These are phyloP conservation scores for Tricholoma matsutake DNA, from an alignment of 768 basidiomycete species.

Conservation along the genomic window DNA sequence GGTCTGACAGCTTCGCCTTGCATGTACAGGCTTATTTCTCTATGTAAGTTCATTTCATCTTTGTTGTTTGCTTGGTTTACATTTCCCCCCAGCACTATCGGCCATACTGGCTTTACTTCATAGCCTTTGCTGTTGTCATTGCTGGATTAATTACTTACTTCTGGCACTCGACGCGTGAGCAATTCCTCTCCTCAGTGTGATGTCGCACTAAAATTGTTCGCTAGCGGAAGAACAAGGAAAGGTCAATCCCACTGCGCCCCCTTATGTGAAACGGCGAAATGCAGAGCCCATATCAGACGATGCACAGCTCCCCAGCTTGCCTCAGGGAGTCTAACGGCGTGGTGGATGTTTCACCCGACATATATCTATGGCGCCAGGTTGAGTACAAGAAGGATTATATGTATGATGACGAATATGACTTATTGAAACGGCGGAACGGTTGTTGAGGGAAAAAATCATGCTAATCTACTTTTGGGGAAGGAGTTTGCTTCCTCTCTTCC, in stretches of 20 bases:
- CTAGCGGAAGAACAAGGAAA: constrained; percentile 24
- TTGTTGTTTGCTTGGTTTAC: background rate
- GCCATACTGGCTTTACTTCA: constrained; percentile 89
- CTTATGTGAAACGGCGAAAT: constrained; percentile 20
- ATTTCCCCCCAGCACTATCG: constrained; percentile 55
- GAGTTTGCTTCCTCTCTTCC: constrained; percentile 25
- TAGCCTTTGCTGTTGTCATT: constrained; percentile 69
- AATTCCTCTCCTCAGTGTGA: background rate
- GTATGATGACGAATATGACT: background rate
- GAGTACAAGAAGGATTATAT: background rate
- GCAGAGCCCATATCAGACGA: background rate
- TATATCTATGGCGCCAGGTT: background rate
- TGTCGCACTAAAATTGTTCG: constrained; percentile 1
- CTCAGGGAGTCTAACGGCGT: background rate
- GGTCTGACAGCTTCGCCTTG: constrained; percentile 1
- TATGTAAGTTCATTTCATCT: constrained; percentile 32
- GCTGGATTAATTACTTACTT: constrained; percentile 79
- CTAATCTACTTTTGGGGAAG: constrained; percentile 27
- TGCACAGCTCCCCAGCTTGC: background rate
- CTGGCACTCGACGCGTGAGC: constrained; percentile 81
- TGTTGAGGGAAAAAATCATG: background rate
- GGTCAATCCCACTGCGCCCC: constrained; percentile 17
- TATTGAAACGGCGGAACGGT: background rate
- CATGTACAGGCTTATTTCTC: constrained; percentile 42
- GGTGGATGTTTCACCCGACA: background rate